phyloP scores from a whole-genome alignment of 371 early-diverging fungal species.

The Mortierella sp. region DNA sequence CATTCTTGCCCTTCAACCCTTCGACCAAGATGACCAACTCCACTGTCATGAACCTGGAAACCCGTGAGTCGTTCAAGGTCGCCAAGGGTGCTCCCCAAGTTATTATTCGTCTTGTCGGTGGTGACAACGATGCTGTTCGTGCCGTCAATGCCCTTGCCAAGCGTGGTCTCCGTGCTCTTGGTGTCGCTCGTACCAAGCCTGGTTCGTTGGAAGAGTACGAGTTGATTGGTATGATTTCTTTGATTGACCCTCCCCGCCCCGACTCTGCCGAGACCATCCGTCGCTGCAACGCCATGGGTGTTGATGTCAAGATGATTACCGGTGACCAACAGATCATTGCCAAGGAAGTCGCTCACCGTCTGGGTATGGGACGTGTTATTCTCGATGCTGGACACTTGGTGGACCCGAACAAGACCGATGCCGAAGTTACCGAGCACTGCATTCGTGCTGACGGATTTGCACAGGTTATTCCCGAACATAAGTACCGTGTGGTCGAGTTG shows the following conservation, averaged over 20 bases:
- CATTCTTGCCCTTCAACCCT: slow-evolving; percentile 93
- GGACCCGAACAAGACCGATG: slow-evolving; percentile 85
- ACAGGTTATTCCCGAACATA: slow-evolving; percentile 97
- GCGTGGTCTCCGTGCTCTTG: slow-evolving; percentile 90
- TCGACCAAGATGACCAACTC: slow-evolving; percentile 91
- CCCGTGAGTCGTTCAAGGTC: slow-evolving; percentile 77
- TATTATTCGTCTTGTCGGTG: slow-evolving; percentile 83
- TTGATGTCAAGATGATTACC: slow-evolving; percentile 90
- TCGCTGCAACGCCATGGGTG: slow-evolving; percentile 74
- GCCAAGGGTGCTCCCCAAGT: slow-evolving; percentile 97
- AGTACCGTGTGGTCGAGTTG: slow-evolving; percentile 90
- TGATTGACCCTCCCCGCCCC: slow-evolving; percentile 89
- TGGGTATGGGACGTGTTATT: slow-evolving; percentile 83
- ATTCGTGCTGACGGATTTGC: slow-evolving; percentile 95
- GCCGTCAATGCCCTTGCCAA: slow-evolving; percentile 85
- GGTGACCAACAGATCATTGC: slow-evolving; percentile 92
- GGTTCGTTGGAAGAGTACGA: slow-evolving; percentile 71
- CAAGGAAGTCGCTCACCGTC: slow-evolving; percentile 85
- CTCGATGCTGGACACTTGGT: slow-evolving; percentile 79
- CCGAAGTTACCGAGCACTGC: slow-evolving; percentile 84
- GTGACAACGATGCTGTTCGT: slow-evolving; percentile 75
- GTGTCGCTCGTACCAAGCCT: slow-evolving; percentile 82
- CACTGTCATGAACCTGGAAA: slow-evolving; percentile 74
- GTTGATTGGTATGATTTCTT: slow-evolving; percentile 77
- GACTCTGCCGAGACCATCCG: slow-evolving; percentile 70